A percentile compares a stretch with the other conserved stretches of the same genome.
Conservation (phyloP, 306 rosid genomes). For the Corylus americana region DNA sequence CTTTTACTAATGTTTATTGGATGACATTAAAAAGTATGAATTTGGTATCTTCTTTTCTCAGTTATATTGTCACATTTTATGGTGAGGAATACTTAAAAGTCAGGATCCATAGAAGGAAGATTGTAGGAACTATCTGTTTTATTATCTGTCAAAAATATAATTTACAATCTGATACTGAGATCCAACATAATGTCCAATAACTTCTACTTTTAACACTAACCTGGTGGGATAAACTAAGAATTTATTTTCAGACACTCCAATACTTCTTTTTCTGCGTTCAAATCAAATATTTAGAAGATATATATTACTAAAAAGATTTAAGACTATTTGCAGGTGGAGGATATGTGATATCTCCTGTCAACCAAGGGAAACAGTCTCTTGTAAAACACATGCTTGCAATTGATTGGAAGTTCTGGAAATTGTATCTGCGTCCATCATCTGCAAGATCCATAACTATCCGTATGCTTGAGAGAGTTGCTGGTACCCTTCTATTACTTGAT, state of each 20-base stretch:
- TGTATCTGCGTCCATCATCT: conserved; percentile 60
- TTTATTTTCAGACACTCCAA: background rate
- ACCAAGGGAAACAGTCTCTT: conserved; percentile 66
- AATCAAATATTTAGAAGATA: background rate
- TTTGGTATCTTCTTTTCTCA: background rate
- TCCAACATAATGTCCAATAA: background rate
- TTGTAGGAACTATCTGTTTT: background rate
- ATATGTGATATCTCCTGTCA: conserved; percentile 73
- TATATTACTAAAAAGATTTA: background rate
- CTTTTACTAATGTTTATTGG: background rate
- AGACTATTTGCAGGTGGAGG: conserved; percentile 71
- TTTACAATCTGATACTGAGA: background rate
- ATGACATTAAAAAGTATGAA: background rate
- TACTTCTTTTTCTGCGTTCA: background rate
- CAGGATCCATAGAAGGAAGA: background rate
- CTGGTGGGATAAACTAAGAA: background rate
- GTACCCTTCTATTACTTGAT: conserved; percentile 37
- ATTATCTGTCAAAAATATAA: background rate
- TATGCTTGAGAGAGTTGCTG: conserved; percentile 85
- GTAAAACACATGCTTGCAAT: conserved; percentile 91
- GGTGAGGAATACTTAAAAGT: background rate
- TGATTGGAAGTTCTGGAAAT: conserved; percentile 92
- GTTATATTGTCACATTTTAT: background rate
- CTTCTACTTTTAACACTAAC: background rate
- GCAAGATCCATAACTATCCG: conserved; percentile 64